Base-by-base conservation (phyloP, 2,329 filamentous ascomycete genomes). In the Venturia nashicola region DNA sequence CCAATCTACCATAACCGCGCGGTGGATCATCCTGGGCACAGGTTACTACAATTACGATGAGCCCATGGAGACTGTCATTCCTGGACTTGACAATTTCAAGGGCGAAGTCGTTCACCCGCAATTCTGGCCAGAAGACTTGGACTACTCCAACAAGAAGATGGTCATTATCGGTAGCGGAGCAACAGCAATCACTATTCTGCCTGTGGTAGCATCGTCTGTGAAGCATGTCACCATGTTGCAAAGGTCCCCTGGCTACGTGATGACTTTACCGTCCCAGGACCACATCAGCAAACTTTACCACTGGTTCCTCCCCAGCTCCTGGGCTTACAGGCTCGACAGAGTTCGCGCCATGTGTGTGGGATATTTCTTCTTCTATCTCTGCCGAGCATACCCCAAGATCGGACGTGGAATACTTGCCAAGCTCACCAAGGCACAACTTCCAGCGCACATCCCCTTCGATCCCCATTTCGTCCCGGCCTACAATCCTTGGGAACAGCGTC, bases 81-180 rank as follows among this genome's bases (percentile, higher is more conserved):
- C 88, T 0, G 87, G 87, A 0, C 77, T 92, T 12, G 79, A 86
- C 1, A 78, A 78, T 20, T 92, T 91, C 76, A 72, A 80, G 64
- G 87, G 88, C 40, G 72, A 78, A 46, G 75, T 84, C 16, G 77
- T 89, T 1, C 87, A 90, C 66, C 87, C 88, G 0, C 88, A 91
- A 68, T 90, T 89, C 75, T 93, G 89, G 89, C 87, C 88, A 0
- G 77, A 86, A 64, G 79, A 85, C 59, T 76, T 89, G 46, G 82
- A 89, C 69, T 87, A 87, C 71, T 74, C 78, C 6, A 78, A 79
- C 72, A 90, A 91, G 74, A 83, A 83, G 55, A 78, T 93, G 27
- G 81, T 90, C 54, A 79, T 93, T 65, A 83, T 94, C 66, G 90
- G 90, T 18, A 87, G 83, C 18, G 91, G 91, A 8, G 90, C 90